Evolutionary conservation across 257 asterid species (phyloP).

Genomic region (Lithospermum erythrorhizon): DNA sequence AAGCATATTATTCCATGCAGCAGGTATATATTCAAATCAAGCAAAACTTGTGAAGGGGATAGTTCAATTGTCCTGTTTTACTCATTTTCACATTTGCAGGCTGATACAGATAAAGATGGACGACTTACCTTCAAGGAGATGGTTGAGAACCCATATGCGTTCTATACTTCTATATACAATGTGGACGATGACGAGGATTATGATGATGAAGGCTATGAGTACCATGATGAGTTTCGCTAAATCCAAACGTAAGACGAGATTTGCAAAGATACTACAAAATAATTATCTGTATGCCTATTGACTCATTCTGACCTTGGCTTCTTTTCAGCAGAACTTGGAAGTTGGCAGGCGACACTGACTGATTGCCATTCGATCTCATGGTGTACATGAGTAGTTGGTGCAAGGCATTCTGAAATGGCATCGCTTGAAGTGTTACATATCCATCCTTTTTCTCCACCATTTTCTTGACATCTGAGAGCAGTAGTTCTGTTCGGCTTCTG

Average conservation of each 20-base stretch:
- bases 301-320: no score
- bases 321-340: no score
- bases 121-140: conserved; percentile 69
- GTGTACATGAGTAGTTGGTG: no score
- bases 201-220: conserved; percentile 53
- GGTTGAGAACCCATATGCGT: conserved; percentile 81
- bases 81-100: conserved; percentile 35
- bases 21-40: conserved; percentile 43
- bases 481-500: no score
- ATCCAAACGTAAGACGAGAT: background rate
- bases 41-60: background rate
- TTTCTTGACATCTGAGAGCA: no score
- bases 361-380: no score
- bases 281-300: no score
- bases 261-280: background rate
- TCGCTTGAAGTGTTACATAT: no score
- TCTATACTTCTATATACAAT: conserved; percentile 74
- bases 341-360: no score
- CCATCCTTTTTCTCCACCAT: no score
- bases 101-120: conserved; percentile 81
- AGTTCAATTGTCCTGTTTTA: background rate
- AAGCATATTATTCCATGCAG: conserved; percentile 69
- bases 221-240: conserved; percentile 84
- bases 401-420: no score
- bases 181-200: conserved; percentile 26